These are phyloP conservation scores for Fagus crenata DNA, from an alignment of 306 rosid genomes.

Conservation along the genomic window DNA sequence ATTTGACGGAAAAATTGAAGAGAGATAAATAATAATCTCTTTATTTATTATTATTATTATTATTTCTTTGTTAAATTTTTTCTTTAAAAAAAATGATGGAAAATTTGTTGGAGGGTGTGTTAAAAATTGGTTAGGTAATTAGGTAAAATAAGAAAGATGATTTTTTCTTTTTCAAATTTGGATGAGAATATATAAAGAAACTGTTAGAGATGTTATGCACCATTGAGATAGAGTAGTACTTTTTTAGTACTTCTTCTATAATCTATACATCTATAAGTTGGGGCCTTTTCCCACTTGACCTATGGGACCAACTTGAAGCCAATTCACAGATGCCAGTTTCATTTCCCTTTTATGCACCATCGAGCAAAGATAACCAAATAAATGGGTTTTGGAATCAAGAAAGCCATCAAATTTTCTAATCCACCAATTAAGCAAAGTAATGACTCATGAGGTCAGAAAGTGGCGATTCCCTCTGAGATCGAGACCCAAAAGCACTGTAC, in stretches of 20 bases:
- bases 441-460: constrained; percentile 4
- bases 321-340: not conserved
- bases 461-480: constrained; percentile 17
- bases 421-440: constrained; percentile 13
- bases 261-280: not conserved
- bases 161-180: no score
- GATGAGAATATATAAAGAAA: no score
- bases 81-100: no score
- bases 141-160: no score
- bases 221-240: not conserved
- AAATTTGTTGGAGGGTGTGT: no score
- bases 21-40: no score
- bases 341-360: not conserved
- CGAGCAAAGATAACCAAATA: constrained; percentile 1
- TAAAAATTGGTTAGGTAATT: no score
- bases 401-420: constrained; percentile 16
- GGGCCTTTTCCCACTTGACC: not conserved
- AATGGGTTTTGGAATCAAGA: constrained; percentile 18
- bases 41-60: no score
- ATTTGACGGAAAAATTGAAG: no score
- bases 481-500: not conserved
- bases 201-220: no score
- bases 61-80: no score
- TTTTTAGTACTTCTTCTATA: not conserved
- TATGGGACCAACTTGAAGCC: not conserved